These are phyloP conservation scores for Boehmeria nivea DNA, from an alignment of 306 rosid genomes.

Conservation along the genomic window DNA sequence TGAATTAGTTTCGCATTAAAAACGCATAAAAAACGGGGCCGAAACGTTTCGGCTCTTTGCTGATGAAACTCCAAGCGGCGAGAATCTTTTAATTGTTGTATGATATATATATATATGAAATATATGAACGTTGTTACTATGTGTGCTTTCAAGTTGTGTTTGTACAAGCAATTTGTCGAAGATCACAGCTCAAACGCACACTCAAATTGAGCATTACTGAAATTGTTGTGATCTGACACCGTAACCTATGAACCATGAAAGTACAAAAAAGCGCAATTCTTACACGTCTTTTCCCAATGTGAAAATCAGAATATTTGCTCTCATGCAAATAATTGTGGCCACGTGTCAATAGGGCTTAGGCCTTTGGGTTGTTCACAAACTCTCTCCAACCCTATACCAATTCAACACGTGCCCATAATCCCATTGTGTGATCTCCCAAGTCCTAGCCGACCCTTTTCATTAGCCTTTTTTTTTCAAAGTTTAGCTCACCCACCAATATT, in stretches of 20 bases:
- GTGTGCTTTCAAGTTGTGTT: no score
- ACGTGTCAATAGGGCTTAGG: slow-evolving; percentile 29
- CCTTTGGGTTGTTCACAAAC: slow-evolving; percentile 20
- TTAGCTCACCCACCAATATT: slow-evolving; percentile 68
- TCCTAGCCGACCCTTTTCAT: slow-evolving; percentile 50
- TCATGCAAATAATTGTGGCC: no score
- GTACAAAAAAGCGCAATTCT: slow-evolving; percentile 1
- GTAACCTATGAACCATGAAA: slow-evolving; percentile 10
- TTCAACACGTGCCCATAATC: slow-evolving; percentile 27
- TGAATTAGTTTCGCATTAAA: no score
- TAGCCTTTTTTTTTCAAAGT: slow-evolving; percentile 39
- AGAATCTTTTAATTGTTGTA: no score
- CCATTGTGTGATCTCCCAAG: slow-evolving; percentile 9
- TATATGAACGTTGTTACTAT: no score
- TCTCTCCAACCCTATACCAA: slow-evolving; percentile 11
- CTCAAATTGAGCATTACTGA: no score
- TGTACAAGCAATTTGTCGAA: no score
- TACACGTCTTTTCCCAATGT: slow-evolving; percentile 24
- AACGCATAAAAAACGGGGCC: no score
- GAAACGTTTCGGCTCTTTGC: no score
- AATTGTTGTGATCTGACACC: neutral
- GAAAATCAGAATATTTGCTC: slow-evolving; percentile 14
- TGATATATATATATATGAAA: no score
- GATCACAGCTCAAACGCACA: no score
- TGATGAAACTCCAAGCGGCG: no score